Evolutionary conservation across 371 early-diverging fungal genomes (phyloP).

Genomic region (Mortierella sp.): DNA sequence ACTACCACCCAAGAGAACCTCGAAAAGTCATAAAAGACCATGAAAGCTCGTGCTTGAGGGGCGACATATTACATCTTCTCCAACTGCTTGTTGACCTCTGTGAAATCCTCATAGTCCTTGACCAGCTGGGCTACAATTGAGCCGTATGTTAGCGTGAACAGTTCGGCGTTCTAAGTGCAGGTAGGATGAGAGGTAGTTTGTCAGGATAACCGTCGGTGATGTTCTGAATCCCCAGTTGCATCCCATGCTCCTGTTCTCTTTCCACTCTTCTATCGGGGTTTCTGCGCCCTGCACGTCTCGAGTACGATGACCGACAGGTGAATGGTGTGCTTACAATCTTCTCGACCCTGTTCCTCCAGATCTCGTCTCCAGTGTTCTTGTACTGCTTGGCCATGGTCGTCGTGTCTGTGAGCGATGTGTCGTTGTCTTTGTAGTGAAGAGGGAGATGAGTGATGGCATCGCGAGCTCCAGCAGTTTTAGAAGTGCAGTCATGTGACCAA

Average conservation of each 20-base stretch:
- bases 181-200: too few relatives aligned
- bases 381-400: constrained; percentile 69
- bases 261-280: not conserved
- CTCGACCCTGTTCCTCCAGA: constrained; percentile 94
- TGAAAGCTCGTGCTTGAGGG: not conserved
- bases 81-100: constrained; percentile 93
- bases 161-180: constrained; percentile 83
- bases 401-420: constrained; percentile 2
- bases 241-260: not conserved
- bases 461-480: too few relatives aligned
- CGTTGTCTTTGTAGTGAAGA: too few relatives aligned
- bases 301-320: not conserved
- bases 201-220: not conserved
- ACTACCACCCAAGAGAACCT: not conserved
- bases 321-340: constrained; percentile 79
- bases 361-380: constrained; percentile 89
- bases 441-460: too few relatives aligned
- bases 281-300: too few relatives aligned
- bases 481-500: too few relatives aligned
- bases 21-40: not conserved
- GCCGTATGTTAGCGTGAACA: constrained; percentile 98
- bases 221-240: not conserved
- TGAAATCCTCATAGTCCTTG: constrained; percentile 94
- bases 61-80: constrained; percentile 86
- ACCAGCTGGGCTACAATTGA: constrained; percentile 95